phyloP scores from a whole-genome alignment of 306 rosid species.

The Quercus dentata region DNA sequence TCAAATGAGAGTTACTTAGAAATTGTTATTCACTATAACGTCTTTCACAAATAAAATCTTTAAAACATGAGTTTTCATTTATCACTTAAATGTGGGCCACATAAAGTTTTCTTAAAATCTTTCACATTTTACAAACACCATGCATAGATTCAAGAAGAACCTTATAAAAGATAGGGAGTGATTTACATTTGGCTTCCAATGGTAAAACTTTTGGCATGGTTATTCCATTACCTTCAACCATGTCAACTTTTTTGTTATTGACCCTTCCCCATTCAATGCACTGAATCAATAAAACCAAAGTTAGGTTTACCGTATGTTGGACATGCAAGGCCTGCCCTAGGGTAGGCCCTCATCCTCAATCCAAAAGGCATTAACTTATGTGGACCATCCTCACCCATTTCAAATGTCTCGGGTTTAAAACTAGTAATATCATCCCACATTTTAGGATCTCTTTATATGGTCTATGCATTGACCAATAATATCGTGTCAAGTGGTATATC shows the following conservation, averaged over 20 bases:
- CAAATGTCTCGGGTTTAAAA: constrained; percentile 29
- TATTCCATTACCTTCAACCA: too few relatives aligned
- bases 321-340: neutral
- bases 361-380: constrained; percentile 27
- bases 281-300: constrained; percentile 32
- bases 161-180: constrained; percentile 12
- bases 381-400: neutral
- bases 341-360: neutral
- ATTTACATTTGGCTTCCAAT: constrained; percentile 1
- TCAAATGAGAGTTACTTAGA: too few relatives aligned
- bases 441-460: constrained; percentile 30
- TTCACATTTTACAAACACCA: neutral
- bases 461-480: constrained; percentile 30
- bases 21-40: too few relatives aligned
- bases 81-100: too few relatives aligned
- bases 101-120: too few relatives aligned
- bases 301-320: neutral
- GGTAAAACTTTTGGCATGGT: too few relatives aligned
- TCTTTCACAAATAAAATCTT: too few relatives aligned
- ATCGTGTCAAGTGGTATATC: neutral
- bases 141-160: neutral
- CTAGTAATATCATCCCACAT: constrained; percentile 21
- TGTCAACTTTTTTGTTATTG: too few relatives aligned
- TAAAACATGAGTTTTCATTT: too few relatives aligned
- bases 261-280: too few relatives aligned